These are phyloP conservation scores for Micractinium sp. DNA, from an alignment of 139 green algal species.

Conservation along the genomic window DNA sequence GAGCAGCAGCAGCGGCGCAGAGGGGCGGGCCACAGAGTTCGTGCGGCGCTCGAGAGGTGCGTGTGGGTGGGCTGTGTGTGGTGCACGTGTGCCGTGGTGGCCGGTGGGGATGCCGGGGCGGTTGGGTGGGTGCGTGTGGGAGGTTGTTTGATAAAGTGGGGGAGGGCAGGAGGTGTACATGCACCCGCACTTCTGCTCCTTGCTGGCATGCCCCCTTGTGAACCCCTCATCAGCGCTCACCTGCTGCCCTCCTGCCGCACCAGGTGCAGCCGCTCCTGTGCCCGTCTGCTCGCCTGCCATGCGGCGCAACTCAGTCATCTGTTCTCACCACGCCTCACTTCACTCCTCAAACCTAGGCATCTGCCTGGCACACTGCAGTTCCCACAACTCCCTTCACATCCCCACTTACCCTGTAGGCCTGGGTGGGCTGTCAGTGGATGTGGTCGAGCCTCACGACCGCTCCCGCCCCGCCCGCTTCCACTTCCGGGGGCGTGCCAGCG, in stretches of 20 bases:
- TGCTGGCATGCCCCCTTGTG: too few species aligned
- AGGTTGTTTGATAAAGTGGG: too few species aligned
- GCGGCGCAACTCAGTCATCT: neutral
- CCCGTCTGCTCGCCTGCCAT: neutral
- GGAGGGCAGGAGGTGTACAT: too few species aligned
- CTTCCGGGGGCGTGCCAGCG: neutral
- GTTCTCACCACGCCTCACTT: too few species aligned
- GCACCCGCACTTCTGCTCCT: too few species aligned
- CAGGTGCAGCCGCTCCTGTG: neutral
- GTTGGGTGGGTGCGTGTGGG: neutral
- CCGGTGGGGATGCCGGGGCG: neutral
- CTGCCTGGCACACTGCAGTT: neutral
- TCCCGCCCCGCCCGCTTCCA: neutral
- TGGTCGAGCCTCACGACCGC: constrained; percentile 12
- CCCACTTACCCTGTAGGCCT: neutral
- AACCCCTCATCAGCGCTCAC: too few species aligned
- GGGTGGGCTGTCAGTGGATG: constrained; percentile 24
- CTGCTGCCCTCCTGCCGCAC: neutral
- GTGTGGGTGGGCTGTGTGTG: too few species aligned
- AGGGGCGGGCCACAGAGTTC: constrained; percentile 11
- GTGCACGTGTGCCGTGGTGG: too few species aligned
- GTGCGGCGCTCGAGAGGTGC: constrained; percentile 21
- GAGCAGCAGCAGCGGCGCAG: constrained; percentile 18
- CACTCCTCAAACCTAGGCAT: neutral
- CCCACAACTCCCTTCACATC: too few species aligned